phyloP scores from a whole-genome alignment of 2,329 filamentous ascomycete genomes.

The Neonectria neomacrospora region DNA sequence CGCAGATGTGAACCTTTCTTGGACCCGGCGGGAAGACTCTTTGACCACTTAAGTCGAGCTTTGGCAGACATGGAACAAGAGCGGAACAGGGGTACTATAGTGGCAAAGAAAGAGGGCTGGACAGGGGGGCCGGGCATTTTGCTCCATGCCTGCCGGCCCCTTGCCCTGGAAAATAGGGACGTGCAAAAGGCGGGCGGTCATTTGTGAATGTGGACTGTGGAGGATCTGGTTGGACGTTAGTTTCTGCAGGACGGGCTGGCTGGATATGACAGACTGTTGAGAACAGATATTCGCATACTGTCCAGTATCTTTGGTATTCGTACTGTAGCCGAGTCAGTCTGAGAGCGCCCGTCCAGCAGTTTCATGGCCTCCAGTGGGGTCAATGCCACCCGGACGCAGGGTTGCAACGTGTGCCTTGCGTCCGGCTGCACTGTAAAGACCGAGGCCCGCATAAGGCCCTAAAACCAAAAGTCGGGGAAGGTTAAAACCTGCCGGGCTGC shows the following conservation, averaged over 20 bases:
- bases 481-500: slow-evolving; percentile 5
- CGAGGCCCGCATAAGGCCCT: slow-evolving; percentile 5
- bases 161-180: background rate
- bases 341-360: background rate
- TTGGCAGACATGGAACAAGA: background rate
- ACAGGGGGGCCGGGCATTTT: background rate
- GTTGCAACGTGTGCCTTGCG: slow-evolving; percentile 7
- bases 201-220: slow-evolving; percentile 3
- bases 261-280: background rate
- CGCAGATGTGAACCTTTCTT: slow-evolving; percentile 5
- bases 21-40: background rate
- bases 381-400: background rate
- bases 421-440: slow-evolving; percentile 1
- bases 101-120: background rate
- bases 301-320: background rate
- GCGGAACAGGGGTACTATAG: background rate
- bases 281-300: background rate
- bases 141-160: background rate
- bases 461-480: slow-evolving; percentile 10
- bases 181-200: background rate
- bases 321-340: background rate
- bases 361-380: background rate
- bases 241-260: background rate
- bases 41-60: background rate
- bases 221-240: background rate